Base-by-base conservation (phyloP, 116 monocot species). In the Trichopus zeylanicus region DNA sequence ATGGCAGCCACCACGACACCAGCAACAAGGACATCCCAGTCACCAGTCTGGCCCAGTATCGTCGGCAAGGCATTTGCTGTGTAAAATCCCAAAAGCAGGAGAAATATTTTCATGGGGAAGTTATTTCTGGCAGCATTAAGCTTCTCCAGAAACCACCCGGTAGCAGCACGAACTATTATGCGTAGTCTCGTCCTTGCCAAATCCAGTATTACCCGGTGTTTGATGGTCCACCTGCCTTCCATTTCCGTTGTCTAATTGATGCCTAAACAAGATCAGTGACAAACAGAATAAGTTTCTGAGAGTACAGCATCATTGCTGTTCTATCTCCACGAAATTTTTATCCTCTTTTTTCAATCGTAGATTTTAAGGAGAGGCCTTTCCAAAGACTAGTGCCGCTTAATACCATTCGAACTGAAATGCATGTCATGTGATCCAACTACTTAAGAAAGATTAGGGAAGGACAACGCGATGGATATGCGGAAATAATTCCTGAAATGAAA, bases 21-120 rank as follows among this genome's bases (percentile, higher is more conserved):
- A 29, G 95, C 95, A 52, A 95, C 95, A 28, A 95, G 56, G 5
- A 95, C 90, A 69, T 95, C 95, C 95, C 90, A 95, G 46, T 95
- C 95, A 53, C 95, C 95, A 12, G 95, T 95, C 67, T 95, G 95
- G 10, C 95, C 95, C 49, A 95, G 67, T 56, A 95, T 90, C 10
- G 90, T 95, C 1, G 95, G 90, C 46, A 95, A 61, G 13, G 95
- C 95, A 52, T 95, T 95, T 24, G 90, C 95, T 0, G 95, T 95
- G 69, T 90, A 95, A 76, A 95, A 95, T n/a, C 90, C 95, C 26
- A 95, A 59, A 20, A 95, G 81, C 20, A 95, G 76, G 55, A 95
- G 95, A 69, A 95, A 95, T 31, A 95, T 73, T 49, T 95, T 95
- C 67, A 66, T 77, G 0, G 95, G 95, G 26, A 89, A 72, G 58